Base-by-base conservation (phyloP, 2,329 filamentous ascomycete genomes). In the Neobulgaria alba region DNA sequence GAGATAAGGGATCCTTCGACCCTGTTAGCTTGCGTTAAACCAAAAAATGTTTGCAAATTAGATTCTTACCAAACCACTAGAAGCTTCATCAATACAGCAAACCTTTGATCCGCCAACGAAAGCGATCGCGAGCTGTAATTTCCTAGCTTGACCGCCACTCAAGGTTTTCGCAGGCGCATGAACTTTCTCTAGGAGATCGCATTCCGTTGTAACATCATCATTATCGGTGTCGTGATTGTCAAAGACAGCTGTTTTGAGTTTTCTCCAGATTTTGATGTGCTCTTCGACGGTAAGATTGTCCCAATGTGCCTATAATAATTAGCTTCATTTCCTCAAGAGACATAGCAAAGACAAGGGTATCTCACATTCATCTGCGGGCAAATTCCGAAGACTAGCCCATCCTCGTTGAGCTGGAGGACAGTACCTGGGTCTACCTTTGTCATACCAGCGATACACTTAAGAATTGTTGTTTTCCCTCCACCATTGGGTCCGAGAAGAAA, bases 91-190 rank as follows among this genome's bases (percentile, higher is more conserved):
- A 17, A 83, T 70, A 49, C 75, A 77, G 53, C 77, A 81, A 3
- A 82, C 68, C 16, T 67, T 71, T 16, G 73, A 78, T 4, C 76
- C 77, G 39, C 79, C 79, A 3, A 76, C 79, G 47, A 82, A 77
- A 71, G 80, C 79, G 65, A 81, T 78, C 2, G 77, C 77, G 14
- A 83, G 63, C 55, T 83, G 78, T 7, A 81, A 65, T 53, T 82
- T 82, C 20, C 78, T 65, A 61, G 81, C 82, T 54, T 82, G 78
- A 2, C 78, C 78, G 29, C 79, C 78, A 36, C 76, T 80, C 8
- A 82, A 61, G 3, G 74, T 78, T 46, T 68, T 68, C 0, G 75
- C 69, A 35, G 61, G 63, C 3, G 77, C 72, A 21, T 69, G 65
- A 5, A 68, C 57, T 57, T 82, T 83, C 42, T 71, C 66, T 3